phyloP scores from a whole-genome alignment of 2,329 filamentous ascomycete genomes.

The Alternaria solani region DNA sequence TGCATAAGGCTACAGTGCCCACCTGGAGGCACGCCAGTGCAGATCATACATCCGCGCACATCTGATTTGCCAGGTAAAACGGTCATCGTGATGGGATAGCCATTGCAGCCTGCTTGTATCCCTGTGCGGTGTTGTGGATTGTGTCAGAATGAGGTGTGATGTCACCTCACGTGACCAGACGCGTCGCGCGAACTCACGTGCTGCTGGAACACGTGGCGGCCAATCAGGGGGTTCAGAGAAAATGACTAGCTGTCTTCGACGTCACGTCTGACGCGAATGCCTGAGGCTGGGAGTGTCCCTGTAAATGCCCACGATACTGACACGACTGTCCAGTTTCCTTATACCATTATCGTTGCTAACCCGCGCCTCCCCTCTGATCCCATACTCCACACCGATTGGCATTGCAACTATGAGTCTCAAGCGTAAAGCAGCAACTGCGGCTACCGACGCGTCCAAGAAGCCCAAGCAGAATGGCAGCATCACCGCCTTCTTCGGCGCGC shows the following conservation, averaged over 20 bases:
- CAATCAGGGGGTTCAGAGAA: slow-evolving; percentile 21
- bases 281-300: slow-evolving; percentile 20
- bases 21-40: slow-evolving; percentile 10
- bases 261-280: slow-evolving; percentile 23
- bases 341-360: neutral
- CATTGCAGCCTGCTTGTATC: slow-evolving; percentile 30
- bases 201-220: neutral
- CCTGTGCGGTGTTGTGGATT: slow-evolving; percentile 1
- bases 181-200: slow-evolving; percentile 27
- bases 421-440: slow-evolving; percentile 58
- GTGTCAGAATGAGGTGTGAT: slow-evolving; percentile 20
- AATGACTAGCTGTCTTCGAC: slow-evolving; percentile 16
- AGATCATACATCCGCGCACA: slow-evolving; percentile 13
- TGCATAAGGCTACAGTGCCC: neutral
- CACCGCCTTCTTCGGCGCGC: slow-evolving; percentile 84
- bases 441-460: slow-evolving; percentile 58
- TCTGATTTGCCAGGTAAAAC: slow-evolving; percentile 15
- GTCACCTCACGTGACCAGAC: slow-evolving; percentile 25
- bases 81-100: neutral
- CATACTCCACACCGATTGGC: slow-evolving; percentile 14
- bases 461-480: slow-evolving; percentile 75
- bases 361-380: neutral
- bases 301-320: slow-evolving; percentile 1
- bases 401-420: slow-evolving; percentile 57
- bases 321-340: neutral